Evolutionary conservation across 768 basidiomycete genomes (phyloP).

Genomic region (Rhizopogon roseolus): DNA sequence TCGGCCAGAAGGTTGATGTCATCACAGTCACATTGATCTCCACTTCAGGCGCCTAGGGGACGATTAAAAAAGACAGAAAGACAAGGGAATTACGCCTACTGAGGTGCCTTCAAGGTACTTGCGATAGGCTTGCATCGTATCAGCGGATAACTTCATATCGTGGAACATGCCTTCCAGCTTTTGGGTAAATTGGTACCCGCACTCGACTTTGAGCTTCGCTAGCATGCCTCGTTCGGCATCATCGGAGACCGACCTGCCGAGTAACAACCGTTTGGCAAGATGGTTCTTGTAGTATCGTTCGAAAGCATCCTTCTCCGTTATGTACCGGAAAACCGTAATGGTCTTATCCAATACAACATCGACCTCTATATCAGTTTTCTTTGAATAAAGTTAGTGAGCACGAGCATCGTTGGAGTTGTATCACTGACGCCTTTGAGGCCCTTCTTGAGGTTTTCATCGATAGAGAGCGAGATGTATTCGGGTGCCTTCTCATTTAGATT

Average conservation of each 20-base stretch:
- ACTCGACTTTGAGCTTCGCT: constrained; percentile 94
- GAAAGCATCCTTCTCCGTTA: constrained; percentile 95
- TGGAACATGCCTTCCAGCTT: constrained; percentile 99
- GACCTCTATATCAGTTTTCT: constrained; percentile 96
- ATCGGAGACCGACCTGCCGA: constrained; percentile 86
- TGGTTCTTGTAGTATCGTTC: constrained; percentile 97
- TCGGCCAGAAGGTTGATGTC: constrained; percentile 97
- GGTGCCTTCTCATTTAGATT: constrained; percentile 84
- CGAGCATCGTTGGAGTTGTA: background rate
- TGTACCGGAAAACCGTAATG: constrained; percentile 90
- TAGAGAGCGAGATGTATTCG: constrained; percentile 94
- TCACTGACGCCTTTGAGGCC: constrained; percentile 85
- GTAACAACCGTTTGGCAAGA: constrained; percentile 87
- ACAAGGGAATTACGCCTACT: constrained; percentile 36
- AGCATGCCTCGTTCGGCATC: constrained; percentile 98
- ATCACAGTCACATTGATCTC: constrained; percentile 89
- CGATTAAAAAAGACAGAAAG: constrained; percentile 8
- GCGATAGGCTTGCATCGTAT: constrained; percentile 75
- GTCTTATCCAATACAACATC: constrained; percentile 91
- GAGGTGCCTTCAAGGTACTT: constrained; percentile 50
- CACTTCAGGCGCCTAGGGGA: constrained; percentile 58
- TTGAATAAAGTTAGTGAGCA: constrained; percentile 1
- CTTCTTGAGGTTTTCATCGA: constrained; percentile 93
- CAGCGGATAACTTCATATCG: constrained; percentile 86
- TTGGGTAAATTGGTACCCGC: constrained; percentile 94